Conservation (phyloP, 2,329 filamentous ascomycete genomes). For the Paecilomyces variotii region DNA sequence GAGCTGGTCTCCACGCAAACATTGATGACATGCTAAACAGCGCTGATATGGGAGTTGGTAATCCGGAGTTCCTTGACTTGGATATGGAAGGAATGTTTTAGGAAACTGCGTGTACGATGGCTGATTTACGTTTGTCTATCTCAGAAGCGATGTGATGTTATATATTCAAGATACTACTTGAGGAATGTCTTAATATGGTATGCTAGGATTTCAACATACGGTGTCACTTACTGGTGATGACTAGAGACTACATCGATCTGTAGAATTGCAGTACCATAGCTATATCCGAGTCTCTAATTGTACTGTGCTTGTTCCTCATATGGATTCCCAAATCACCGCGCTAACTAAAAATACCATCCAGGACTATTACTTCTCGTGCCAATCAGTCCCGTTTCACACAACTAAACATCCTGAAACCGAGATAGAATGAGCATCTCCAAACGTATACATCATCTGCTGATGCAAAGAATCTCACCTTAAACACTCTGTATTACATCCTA, state of each 20-base stretch:
- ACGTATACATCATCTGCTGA: background rate
- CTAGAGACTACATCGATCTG: too few relatives aligned
- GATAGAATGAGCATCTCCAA: background rate
- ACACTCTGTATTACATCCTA: background rate
- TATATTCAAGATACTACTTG: background rate
- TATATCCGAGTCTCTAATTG: too few relatives aligned
- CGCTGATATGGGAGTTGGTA: slow-evolving; percentile 35
- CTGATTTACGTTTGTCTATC: background rate
- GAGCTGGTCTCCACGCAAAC: slow-evolving; percentile 22
- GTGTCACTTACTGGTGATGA: too few relatives aligned
- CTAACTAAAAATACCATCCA: background rate
- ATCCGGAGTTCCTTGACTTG: slow-evolving; percentile 37
- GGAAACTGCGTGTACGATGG: background rate
- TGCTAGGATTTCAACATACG: too few relatives aligned
- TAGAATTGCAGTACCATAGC: too few relatives aligned
- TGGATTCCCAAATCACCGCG: background rate
- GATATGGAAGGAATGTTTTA: slow-evolving; percentile 40
- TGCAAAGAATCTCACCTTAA: background rate
- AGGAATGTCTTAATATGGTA: background rate
- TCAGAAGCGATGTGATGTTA: background rate
- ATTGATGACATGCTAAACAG: slow-evolving; percentile 39
- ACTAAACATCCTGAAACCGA: background rate
- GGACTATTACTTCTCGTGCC: background rate
- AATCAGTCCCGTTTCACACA: background rate
- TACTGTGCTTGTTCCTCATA: background rate